Evolutionary conservation across 257 asterid genomes (phyloP), one percentile per base, ranked within the genome.

Genomic region (Jaltomata sinuosa): DNA sequence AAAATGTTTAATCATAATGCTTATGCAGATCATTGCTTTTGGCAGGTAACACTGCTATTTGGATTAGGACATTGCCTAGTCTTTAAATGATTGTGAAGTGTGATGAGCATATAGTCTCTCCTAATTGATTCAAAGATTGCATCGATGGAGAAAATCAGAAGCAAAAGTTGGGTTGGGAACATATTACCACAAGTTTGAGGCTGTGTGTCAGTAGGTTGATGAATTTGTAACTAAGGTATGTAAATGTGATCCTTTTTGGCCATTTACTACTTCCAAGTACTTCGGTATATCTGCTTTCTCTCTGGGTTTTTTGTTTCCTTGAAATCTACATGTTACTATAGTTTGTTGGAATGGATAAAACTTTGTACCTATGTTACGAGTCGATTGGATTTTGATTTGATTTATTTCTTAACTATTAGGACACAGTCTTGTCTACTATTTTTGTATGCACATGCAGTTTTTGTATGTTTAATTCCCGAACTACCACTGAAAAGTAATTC

Each of bases 151-250:
- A 77, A 49, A 82, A 21, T 18, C 71, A 89, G 81, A 84, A 85
- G 90, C 67, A 91, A 91, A 84, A 68, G 82, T 5, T 93, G 93
- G 97, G 92, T 90, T 69, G 96, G 97, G 80, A 92, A 79, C 91
- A 84, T 94, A 83, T 94, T n/a, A 85, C 90, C 87, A 90, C 85
- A 91, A 88, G 85, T 90, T 94, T 10, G 97, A 93, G 92, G 71
- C 90, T 68, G 76, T 93, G 49, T 88, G 93, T 85, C 94, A 91
- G 52, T 94, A 93, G 85, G 92, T 94, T 79, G 98, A 94, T 85
- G 93, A 74, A 52, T 89, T 94, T 79, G 90, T 93, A 53, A 88
- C 82, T 88, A 91, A 91, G 98, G 97, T 92, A 90, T 38, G 81
- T 47, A 27, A 42, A 76, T 27, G 32, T 49, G 45, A 74, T 68